Percentiles rank a stretch among this genome's conserved stretches.
Conservation (phyloP, 106 monocot genomes). For the Acanthochlamys bracteata region DNA sequence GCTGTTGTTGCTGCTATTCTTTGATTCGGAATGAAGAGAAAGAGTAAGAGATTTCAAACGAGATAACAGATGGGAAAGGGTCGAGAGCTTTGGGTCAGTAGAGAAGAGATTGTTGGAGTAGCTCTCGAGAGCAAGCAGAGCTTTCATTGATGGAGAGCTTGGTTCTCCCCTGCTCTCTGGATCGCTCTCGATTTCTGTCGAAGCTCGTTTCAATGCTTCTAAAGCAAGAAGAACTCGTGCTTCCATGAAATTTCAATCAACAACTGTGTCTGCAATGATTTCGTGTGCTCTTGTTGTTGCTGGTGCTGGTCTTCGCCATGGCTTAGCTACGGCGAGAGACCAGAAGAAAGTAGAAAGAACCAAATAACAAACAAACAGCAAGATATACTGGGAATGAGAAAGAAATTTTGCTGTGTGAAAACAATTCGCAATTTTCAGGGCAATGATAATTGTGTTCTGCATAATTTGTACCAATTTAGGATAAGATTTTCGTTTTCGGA, state of each 20-base stretch:
- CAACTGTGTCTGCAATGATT: too few species aligned
- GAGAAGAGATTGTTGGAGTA: conserved; percentile 35
- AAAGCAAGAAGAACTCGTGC: conserved; percentile 25
- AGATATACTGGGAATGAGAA: too few species aligned
- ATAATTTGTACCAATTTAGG: too few species aligned
- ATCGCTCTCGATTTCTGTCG: conserved; percentile 29
- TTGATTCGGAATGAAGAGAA: conserved; percentile 7
- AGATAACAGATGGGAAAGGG: conserved; percentile 37
- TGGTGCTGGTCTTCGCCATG: too few species aligned
- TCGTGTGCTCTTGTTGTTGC: too few species aligned
- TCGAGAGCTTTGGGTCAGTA: conserved; percentile 35
- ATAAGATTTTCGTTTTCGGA: too few species aligned
- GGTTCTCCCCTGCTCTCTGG: neutral
- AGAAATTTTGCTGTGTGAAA: too few species aligned
- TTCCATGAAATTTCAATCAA: neutral
- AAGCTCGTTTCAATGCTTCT: conserved; percentile 37
- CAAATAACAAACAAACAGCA: too few species aligned
- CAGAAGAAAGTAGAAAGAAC: too few species aligned
- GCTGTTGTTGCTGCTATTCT: neutral
- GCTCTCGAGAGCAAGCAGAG: conserved; percentile 43
- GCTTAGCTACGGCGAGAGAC: neutral
- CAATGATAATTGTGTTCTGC: too few species aligned
- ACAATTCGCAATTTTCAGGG: too few species aligned
- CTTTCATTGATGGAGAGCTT: conserved; percentile 40
- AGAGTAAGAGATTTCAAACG: conserved; percentile 21